Evolutionary conservation across 495 filamentous ascomycete genomes (phyloP).

Genomic region (Aspergillus indologenus): DNA sequence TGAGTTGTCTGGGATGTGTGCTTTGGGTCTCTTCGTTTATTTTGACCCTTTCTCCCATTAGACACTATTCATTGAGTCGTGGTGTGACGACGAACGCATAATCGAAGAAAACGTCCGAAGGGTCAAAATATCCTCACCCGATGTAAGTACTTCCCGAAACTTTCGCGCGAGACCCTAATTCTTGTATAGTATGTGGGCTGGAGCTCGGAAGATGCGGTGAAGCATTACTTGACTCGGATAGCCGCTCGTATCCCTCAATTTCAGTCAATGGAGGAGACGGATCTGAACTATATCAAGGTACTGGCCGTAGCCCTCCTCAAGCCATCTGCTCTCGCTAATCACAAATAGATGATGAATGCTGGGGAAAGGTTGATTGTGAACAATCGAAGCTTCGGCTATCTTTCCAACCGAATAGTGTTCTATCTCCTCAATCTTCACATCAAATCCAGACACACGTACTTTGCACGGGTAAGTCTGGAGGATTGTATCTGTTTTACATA

Average conservation of each 20-base stretch:
- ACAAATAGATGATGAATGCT: constrained; percentile 86
- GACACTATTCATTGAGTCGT: constrained; percentile 96
- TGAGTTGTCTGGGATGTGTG: constrained; percentile 31
- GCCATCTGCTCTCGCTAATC: constrained; percentile 12
- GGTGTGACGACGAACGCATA: constrained; percentile 86
- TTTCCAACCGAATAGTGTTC: constrained; percentile 95
- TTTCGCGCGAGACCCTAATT: not conserved
- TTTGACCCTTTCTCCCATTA: constrained; percentile 29
- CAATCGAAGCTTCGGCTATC: constrained; percentile 91
- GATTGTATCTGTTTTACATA: not conserved
- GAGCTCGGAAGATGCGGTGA: constrained; percentile 85
- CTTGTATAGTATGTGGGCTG: constrained; percentile 74
- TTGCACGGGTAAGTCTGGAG: constrained; percentile 64
- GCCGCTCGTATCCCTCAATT: constrained; percentile 90
- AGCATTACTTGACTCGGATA: constrained; percentile 86
- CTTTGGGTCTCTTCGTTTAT: constrained; percentile 2
- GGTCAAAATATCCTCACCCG: constrained; percentile 98
- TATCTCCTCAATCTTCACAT: constrained; percentile 97
- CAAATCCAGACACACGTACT: constrained; percentile 89
- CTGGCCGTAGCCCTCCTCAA: not conserved
- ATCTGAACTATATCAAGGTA: constrained; percentile 92
- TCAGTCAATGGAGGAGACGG: constrained; percentile 91
- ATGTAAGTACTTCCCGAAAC: constrained; percentile 51
- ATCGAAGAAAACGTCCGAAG: constrained; percentile 96
- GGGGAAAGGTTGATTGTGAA: constrained; percentile 90